Evolutionary conservation across 1,139 yeast genomes (phyloP), one percentile per base, ranked within the genome.

Genomic region (Geotrichum carabidarum): DNA sequence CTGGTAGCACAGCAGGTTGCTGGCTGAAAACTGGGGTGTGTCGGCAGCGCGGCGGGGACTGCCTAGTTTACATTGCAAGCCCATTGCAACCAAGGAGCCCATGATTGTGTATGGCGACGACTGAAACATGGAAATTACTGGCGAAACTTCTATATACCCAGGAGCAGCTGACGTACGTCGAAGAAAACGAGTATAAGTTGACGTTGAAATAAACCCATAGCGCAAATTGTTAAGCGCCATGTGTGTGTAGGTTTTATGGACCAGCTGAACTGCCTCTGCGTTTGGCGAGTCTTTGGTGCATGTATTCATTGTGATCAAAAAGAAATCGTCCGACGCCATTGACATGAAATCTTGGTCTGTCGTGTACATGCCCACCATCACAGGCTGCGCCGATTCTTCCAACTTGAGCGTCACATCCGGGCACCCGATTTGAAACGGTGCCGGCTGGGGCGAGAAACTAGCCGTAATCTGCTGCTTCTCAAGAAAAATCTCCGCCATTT

Each of bases 181-280:
- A 11, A 66, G 53, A 51, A 66, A 63, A 27, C 67, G 52, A 7
- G 64, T 61, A 35, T 45, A 51, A 1, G 57, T 40, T 8, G 62
- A 62, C 7, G 65, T 62, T 0, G 65, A 57, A 2, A 67, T 45
- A 48, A 59, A 64, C 4, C 68, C 69, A 41, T 60, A 61, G 8
- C 61, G 54, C n/a, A 65, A 48, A 38, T 59, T 51, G 48, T 66
- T 65, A 11, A 64, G 42, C 8, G 59, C 53, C 65, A 66, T 60
- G 27, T 58, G 57, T 46, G 55, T 54, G 47, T 52, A 55, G 3
- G 48, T 40, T 4, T 52, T 17, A 30, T 48, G 48, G 2, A 55
- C 54, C 27, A 60, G 51, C 22, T 59, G 55, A 32, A 52, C 60
- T 3, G 58, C 45, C 38, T 48, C 27, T 14, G 36, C 9, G 46